phyloP scores from a whole-genome alignment of 23 red algal genomes.

The Gracilaria gracilis region DNA sequence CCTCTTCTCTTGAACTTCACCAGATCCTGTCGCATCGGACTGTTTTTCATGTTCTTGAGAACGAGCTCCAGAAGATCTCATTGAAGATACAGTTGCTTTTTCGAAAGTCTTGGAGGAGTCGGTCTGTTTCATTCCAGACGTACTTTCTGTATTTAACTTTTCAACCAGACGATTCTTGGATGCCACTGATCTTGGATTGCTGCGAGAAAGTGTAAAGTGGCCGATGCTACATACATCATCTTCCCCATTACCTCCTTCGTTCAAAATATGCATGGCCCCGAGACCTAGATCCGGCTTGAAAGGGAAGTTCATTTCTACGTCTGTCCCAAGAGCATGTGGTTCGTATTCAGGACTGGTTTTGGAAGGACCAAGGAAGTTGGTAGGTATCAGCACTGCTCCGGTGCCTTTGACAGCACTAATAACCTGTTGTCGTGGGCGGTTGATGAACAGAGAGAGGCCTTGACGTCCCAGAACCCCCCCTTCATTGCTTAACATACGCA shows the following conservation, averaged over 20 bases:
- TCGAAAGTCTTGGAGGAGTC: not conserved
- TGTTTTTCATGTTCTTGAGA: conserved; percentile 7
- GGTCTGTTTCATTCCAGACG: conserved; percentile 1
- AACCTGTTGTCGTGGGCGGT: conserved; percentile 69
- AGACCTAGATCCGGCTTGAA: conserved; percentile 61
- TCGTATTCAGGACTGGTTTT: conserved; percentile 31
- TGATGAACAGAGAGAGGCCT: conserved; percentile 69
- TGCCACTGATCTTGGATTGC: not conserved
- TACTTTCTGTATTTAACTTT: conserved; percentile 16
- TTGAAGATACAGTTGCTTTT: conserved; percentile 9
- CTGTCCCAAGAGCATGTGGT: conserved; percentile 43
- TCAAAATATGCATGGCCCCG: conserved; percentile 72
- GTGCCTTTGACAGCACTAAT: conserved; percentile 77
- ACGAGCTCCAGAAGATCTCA: conserved; percentile 3
- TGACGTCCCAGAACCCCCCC: conserved; percentile 62
- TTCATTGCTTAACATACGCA: conserved; percentile 72
- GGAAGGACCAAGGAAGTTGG: conserved; percentile 56
- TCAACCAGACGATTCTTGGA: conserved; percentile 17
- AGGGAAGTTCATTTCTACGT: conserved; percentile 77
- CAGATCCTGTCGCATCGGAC: not conserved
- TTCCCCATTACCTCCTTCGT: conserved; percentile 17
- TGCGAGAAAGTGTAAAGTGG: conserved; percentile 18
- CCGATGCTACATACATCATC: conserved; percentile 24
- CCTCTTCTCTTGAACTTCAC: not conserved
- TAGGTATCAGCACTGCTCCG: conserved; percentile 66